Base-by-base conservation (phyloP, 2,329 filamentous ascomycete genomes). In the Ophiocordyceps robertsii region DNA sequence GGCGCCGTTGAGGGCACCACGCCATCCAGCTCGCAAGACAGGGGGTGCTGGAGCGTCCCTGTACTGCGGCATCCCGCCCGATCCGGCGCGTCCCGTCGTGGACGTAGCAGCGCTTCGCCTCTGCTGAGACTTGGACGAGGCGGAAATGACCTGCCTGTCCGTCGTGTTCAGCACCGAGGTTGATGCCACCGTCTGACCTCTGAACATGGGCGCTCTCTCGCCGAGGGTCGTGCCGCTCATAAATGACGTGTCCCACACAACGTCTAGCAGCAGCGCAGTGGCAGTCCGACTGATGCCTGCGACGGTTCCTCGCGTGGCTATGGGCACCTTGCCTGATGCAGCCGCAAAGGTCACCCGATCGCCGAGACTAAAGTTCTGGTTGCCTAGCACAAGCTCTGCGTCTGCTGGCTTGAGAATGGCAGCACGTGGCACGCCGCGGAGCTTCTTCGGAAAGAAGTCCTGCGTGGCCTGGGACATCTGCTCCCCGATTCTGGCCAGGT, bases 201-300 rank as follows among this genome's bases (percentile, higher is more conserved):
- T 80, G 77, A 98, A 98, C 32, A 86, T 80, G 24, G 88, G 87
- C 57, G 90, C 95, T 45, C 92, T 82, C 44, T 89, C 88, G 45
- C 86, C 84, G 14, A 98, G 73, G 0, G 85, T 92, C 2, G 89
- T 95, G 48, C 92, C 92, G 56, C 88, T 94, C 89, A 98, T 96
- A 63, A 98, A 98, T 0, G 87, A 84, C 12, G 78, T 77, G 59
- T 98, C 93, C 63, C 95, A 98, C 8, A 98, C 81, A 44, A 96
- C 77, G 58, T 98, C 92, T 32, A 98, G 71, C 44, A 95, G 72
- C 38, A 85, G 76, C 24, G 82, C 82, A 43, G 85, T 84, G 17
- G 88, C 74, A 29, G 89, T 95, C 43, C 86, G 82, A 46, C 88
- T 95, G 57, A 95, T 83, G 31, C 92, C 92, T 44, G 94, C 82